Base-by-base conservation (phyloP, 805 yeast genomes). In the Candida coquimbonensis region DNA sequence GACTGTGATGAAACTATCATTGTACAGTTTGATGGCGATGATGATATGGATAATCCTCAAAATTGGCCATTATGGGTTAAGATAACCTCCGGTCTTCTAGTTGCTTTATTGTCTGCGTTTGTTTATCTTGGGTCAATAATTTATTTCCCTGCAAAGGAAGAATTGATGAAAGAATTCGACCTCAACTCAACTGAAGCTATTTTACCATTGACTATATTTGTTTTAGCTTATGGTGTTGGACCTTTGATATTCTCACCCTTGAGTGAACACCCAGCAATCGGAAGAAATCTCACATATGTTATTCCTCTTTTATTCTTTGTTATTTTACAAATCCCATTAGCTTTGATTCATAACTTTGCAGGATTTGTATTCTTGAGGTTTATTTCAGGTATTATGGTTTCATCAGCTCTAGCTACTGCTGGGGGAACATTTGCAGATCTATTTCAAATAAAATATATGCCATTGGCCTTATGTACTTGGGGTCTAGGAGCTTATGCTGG, bases 151-250 rank as follows among this genome's bases (percentile, higher is more conserved):
- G 76, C 78, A 19, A 62, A 71, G 31, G 64, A 57, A 19, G 60
- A 66, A 16, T 56, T 80, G 26, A 68, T 65, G 60, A 60, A 61
- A 26, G 73, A 77, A 38, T 76, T 77, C 52, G 50, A 62, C n/a
- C 68, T 74, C 6, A 63, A 73, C 13, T 61, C 61, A 31, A 72
- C 69, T 7, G 67, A 68, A 6, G 78, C 79, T 0, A 63, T 73
- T 0, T 62, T 81, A 33, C 79, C 81, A 3, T 65, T 81, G 53
- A 63, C 81, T 0, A 49, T 78, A 35, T 81, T 74, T 50, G 80
- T 80, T 9, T 52, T 78, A 26, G 86, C 84, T 9, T 79, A 80
- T 54, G 85, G 81, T 43, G 42, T 78, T 17, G 83, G 84, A 1
- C 83, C 83, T 2, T 65, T 80, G 66, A 50, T 78, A 2, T 74